phyloP scores from a whole-genome alignment of 1,284 basidiomycete species.

The Moesziomyces sp. region DNA sequence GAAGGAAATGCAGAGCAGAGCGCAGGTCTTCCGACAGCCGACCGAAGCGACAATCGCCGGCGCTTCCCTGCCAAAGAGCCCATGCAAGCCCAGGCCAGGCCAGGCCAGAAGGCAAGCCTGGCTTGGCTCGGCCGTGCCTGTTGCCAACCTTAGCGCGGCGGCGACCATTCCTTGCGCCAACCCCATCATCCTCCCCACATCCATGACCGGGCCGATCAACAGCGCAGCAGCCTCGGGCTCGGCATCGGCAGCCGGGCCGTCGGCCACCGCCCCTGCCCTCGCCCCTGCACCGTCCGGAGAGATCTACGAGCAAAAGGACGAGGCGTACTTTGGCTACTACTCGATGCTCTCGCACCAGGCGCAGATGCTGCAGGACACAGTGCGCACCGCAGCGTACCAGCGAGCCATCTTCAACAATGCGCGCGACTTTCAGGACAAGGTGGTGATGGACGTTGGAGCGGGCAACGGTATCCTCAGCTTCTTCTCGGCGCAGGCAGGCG shows the following conservation, averaged over 20 bases:
- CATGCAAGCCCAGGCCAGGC: background rate
- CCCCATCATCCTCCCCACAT: too few relatives aligned
- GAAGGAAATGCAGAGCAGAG: too few relatives aligned
- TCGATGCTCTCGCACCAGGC: conserved; percentile 63
- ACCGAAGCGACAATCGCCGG: background rate
- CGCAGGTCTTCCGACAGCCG: too few relatives aligned
- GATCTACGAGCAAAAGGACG: conserved; percentile 60
- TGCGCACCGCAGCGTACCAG: conserved; percentile 62
- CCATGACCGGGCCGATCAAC: background rate
- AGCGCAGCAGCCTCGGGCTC: conserved; percentile 11
- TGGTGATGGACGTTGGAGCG: conserved; percentile 70
- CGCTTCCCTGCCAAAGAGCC: background rate
- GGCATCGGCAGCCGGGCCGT: background rate
- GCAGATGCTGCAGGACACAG: conserved; percentile 64
- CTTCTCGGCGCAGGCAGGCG: conserved; percentile 71
- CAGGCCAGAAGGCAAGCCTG: too few relatives aligned
- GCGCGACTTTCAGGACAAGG: conserved; percentile 49
- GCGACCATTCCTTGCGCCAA: too few relatives aligned
- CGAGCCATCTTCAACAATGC: conserved; percentile 57
- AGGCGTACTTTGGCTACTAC: conserved; percentile 65
- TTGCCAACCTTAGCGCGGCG: too few relatives aligned
- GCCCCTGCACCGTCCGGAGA: background rate
- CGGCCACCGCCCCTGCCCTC: background rate
- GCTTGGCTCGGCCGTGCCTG: too few relatives aligned
- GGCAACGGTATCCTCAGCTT: conserved; percentile 72